Evolutionary conservation across 2,329 filamentous ascomycete species (phyloP).

Genomic region (Trichoderma hamatum): DNA sequence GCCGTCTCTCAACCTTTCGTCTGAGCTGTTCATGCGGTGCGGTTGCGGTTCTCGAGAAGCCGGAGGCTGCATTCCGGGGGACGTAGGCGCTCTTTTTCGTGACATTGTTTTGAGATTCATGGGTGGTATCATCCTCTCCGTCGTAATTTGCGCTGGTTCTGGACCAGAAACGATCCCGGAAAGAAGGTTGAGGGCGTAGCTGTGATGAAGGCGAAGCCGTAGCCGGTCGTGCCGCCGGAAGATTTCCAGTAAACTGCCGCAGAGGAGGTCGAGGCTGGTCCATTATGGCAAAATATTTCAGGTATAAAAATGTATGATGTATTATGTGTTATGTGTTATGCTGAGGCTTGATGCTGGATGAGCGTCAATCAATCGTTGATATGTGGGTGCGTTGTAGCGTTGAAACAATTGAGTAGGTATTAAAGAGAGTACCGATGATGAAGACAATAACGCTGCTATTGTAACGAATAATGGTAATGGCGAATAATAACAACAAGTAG

Average conservation of each 20-base stretch:
- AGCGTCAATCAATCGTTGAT: not conserved
- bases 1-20: not conserved
- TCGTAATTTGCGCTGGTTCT: conserved; percentile 23
- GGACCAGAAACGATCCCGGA: conserved; percentile 26
- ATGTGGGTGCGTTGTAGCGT: not conserved
- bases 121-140: conserved; percentile 9
- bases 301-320: not conserved
- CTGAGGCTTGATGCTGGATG: not conserved
- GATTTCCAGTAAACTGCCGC: not conserved
- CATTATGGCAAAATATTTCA: not conserved
- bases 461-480: not conserved
- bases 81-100: conserved; percentile 11
- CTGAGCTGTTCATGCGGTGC: not conserved
- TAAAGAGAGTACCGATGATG: not conserved
- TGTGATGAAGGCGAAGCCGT: not conserved
- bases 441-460: not conserved
- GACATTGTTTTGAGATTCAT: not conserved
- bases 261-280: not conserved
- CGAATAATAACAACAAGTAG: not conserved
- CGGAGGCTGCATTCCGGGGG: conserved; percentile 22
- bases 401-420: not conserved
- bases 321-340: not conserved
- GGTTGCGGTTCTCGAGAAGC: conserved; percentile 14
- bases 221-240: not conserved
- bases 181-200: conserved; percentile 17